Evolutionary conservation across 768 basidiomycete genomes (phyloP).

Genomic region (Phanerochaete sordida): DNA sequence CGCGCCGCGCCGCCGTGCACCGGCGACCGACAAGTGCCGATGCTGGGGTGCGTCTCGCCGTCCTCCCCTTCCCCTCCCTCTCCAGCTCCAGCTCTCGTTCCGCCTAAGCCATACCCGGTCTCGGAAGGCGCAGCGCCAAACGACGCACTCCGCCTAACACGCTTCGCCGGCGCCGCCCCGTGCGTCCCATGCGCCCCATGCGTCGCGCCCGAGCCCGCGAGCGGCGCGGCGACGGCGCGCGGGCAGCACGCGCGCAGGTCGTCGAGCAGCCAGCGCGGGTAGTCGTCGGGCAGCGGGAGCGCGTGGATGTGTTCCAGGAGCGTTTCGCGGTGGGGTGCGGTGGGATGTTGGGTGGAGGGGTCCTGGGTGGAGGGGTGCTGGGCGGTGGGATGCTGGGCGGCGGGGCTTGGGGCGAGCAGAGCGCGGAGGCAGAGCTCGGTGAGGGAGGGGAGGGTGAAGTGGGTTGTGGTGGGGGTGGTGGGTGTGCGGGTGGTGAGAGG

Average conservation of each 20-base stretch:
- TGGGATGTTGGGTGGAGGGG: too few species aligned
- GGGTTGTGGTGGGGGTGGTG: slow-evolving; percentile 17
- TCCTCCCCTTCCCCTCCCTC: slow-evolving; percentile 1
- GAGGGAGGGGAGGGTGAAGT: slow-evolving; percentile 26
- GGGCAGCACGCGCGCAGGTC: slow-evolving; percentile 28
- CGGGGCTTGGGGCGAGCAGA: slow-evolving; percentile 23
- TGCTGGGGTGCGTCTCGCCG: slow-evolving; percentile 27
- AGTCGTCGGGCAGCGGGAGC: slow-evolving; percentile 24
- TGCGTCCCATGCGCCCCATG: too few species aligned
- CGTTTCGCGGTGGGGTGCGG: not conserved
- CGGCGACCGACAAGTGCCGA: slow-evolving; percentile 48
- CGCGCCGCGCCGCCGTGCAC: slow-evolving; percentile 19
- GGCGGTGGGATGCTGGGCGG: not conserved
- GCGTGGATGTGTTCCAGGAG: slow-evolving; percentile 23
- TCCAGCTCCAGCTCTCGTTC: too few species aligned
- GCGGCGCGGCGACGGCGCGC: slow-evolving; percentile 21
- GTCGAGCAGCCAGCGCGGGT: slow-evolving; percentile 24
- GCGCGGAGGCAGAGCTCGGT: slow-evolving; percentile 36
- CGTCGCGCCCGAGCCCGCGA: too few species aligned
- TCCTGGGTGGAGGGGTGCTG: slow-evolving; percentile 12
- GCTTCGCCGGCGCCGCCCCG: slow-evolving; percentile 10
- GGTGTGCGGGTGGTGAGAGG: too few species aligned
- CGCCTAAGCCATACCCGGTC: not conserved
- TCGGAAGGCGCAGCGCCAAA: not conserved
- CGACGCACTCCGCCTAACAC: not conserved